phyloP scores from a whole-genome alignment of 1,284 basidiomycete genomes.

The Xanthoconium separans region DNA sequence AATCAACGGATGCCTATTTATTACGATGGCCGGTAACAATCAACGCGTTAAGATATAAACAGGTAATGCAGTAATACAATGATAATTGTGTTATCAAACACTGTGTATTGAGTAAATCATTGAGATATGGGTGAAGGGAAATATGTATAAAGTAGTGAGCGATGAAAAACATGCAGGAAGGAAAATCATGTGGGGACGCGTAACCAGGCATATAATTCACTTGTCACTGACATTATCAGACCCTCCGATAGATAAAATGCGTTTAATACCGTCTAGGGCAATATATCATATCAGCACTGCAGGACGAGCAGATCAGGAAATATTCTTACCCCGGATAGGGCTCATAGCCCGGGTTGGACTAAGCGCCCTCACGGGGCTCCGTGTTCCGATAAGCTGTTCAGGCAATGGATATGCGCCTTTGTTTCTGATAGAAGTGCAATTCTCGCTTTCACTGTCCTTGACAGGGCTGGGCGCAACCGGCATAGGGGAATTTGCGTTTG shows the following conservation, averaged over 20 bases:
- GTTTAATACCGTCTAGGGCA: constrained; percentile 28
- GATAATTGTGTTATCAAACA: not conserved
- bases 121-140: not conserved
- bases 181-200: not conserved
- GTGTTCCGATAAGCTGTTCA: constrained; percentile 10
- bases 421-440: not conserved
- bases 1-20: not conserved
- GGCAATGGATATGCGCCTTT: not conserved
- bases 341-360: constrained; percentile 32
- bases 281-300: constrained; percentile 11
- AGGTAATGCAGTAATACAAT: not conserved
- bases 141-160: not conserved
- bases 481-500: constrained; percentile 4
- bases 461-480: not conserved
- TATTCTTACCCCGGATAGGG: constrained; percentile 30
- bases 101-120: not conserved
- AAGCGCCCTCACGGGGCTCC: constrained; percentile 30
- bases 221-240: constrained; percentile 7
- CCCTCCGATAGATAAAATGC: constrained; percentile 26
- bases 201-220: constrained; percentile 6
- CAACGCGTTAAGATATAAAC: not conserved
- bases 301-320: not conserved
- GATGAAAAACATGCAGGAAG: not conserved
- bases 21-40: not conserved
- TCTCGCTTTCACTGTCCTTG: not conserved